Evolutionary conservation across 345 rosid species (phyloP).

Genomic region (Hibiscus tridactylites): DNA sequence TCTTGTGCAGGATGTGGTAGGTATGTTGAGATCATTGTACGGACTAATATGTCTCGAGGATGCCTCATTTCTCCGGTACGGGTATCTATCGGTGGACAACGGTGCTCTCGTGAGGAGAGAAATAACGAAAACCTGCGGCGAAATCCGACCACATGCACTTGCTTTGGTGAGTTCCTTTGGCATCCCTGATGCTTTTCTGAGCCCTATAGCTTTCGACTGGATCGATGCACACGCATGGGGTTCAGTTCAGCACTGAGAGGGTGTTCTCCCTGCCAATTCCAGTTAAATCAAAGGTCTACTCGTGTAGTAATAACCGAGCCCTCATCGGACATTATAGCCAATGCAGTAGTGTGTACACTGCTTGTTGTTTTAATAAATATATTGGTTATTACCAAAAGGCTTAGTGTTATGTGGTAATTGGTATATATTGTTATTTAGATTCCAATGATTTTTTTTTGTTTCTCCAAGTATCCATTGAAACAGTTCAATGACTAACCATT

Average conservation of each 20-base stretch:
- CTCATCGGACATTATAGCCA: not conserved
- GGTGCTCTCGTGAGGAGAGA: conserved; percentile 61
- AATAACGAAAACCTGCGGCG: conserved; percentile 56
- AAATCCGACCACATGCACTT: conserved; percentile 74
- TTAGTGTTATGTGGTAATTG: no score
- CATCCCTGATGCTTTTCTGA: conserved; percentile 66
- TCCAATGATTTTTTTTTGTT: no score
- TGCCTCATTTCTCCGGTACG: conserved; percentile 60
- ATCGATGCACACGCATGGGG: conserved; percentile 80
- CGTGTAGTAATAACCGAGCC: not conserved
- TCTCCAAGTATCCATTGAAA: no score
- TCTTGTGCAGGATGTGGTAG: conserved; percentile 44
- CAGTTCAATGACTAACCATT: no score
- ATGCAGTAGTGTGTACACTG: not conserved
- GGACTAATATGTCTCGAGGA: conserved; percentile 66
- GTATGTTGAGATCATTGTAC: conserved; percentile 59
- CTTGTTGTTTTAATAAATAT: not conserved
- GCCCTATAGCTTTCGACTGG: conserved; percentile 88
- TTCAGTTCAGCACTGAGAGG: conserved; percentile 26
- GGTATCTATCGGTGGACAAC: conserved; percentile 51
- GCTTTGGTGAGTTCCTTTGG: conserved; percentile 70
- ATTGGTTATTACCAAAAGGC: no score
- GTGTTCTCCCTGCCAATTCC: not conserved
- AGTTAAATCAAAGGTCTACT: not conserved
- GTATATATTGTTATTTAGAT: no score